Base-by-base conservation (phyloP, 805 yeast species). In the Suhomyces emberorum region DNA sequence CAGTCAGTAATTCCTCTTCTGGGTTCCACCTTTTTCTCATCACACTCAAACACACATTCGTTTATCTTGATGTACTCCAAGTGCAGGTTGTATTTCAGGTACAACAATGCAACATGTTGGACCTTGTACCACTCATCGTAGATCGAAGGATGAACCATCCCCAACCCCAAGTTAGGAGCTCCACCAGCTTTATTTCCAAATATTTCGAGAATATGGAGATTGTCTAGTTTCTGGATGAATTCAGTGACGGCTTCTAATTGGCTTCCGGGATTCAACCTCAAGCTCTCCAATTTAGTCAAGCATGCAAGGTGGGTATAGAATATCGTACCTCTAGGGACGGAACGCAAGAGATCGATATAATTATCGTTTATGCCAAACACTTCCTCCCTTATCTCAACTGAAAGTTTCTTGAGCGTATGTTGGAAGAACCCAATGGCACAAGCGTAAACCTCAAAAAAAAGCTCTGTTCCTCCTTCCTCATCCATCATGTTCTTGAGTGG, bases 121-220 rank as follows among this genome's bases (percentile, higher is more conserved):
- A 77, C 76, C 37, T 74, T 63, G 41, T 65, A 64, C 82, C 82
- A 77, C 40, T 72, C 74, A 49, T 77, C 83, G 48, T 66, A 69
- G 3, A 77, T 61, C 4, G 76, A 74, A 8, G 77, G 77, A 47
- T 76, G 76, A 2, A 64, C 59, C 54, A 69, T 73, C 10, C 76
- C 79, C 15, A 74, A 54, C 0, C 81, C 82, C 62, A 71, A 52
- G 43, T 74, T 72, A 15, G 79, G 81, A 1, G 71, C 61, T 2
- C 77, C 77, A 1, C 78, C 75, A 0, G 81, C 70, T 16, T 69
- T 65, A 14, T 69, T 49, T 0, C 81, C 81, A 34, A 70, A 65
- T 2, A 77, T 52, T 51, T 74, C 74, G 7, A 77, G 48, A 21
- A 51, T 59, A 12, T 45, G 34, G 27, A 74, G 46, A 1, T 43